phyloP scores from a whole-genome alignment of 1,284 basidiomycete genomes.

The Apiotrichum mycotoxinovorans region DNA sequence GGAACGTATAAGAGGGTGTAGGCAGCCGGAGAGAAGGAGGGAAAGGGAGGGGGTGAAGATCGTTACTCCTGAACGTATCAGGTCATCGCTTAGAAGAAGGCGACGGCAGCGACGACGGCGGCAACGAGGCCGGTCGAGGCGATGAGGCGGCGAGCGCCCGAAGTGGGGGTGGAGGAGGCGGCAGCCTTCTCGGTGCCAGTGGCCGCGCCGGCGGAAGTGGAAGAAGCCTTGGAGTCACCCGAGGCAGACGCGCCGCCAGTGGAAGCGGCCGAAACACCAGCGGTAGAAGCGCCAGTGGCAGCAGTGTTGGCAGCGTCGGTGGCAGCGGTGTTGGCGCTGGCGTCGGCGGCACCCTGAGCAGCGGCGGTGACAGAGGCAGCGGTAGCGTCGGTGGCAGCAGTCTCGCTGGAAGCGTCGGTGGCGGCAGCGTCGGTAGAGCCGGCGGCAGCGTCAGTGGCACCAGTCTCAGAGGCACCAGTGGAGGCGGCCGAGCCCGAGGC shows the following conservation, averaged over 20 bases:
- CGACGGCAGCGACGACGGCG: conserved; percentile 29
- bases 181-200: conserved; percentile 1
- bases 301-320: conserved; percentile 1
- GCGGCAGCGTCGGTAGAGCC: conserved; percentile 6
- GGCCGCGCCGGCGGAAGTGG: not conserved
- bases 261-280: conserved; percentile 3
- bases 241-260: conserved; percentile 8
- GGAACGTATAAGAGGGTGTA: conserved; percentile 7
- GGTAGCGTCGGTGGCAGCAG: not conserved
- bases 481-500: conserved; percentile 7
- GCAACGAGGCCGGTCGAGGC: conserved; percentile 21
- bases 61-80: not conserved
- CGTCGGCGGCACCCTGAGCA: conserved; percentile 14
- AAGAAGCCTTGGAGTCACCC: not conserved
- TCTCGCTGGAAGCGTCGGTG: conserved; percentile 5
- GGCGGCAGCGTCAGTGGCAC: conserved; percentile 1
- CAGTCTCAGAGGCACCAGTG: conserved; percentile 6
- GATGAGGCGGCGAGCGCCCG: conserved; percentile 18
- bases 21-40: conserved; percentile 1
- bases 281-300: conserved; percentile 7
- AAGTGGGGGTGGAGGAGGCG: conserved; percentile 6
- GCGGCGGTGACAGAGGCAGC: conserved; percentile 12
- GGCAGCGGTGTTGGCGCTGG: too few relatives aligned
- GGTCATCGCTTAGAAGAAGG: conserved; percentile 24
- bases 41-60: not conserved